phyloP scores from a whole-genome alignment of 306 rosid genomes.

The Biancaea sappan region DNA sequence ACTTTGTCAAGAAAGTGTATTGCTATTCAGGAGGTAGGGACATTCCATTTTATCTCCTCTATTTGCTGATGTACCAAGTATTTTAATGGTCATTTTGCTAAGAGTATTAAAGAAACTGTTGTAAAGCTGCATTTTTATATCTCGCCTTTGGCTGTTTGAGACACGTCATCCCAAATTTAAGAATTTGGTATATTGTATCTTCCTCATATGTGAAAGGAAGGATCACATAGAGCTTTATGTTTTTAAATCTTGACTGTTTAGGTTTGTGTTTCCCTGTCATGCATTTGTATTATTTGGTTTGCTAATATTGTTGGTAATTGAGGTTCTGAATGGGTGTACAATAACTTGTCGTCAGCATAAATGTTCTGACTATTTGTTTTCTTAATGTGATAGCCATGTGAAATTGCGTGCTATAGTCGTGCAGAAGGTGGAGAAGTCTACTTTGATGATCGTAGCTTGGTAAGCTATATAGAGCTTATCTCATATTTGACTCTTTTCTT shows the following conservation, averaged over 20 bases:
- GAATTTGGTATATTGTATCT: neutral
- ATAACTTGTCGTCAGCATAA: neutral
- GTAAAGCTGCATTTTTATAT: neutral
- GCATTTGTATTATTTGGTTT: neutral
- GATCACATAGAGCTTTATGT: neutral
- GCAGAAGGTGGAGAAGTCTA: conserved; percentile 85
- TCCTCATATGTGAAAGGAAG: conserved; percentile 21
- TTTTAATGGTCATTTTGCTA: conserved; percentile 28
- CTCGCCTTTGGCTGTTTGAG: neutral
- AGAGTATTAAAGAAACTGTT: conserved; percentile 1
- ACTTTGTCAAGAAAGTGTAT: conserved; percentile 55
- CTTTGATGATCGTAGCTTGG: conserved; percentile 89
- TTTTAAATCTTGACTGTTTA: neutral
- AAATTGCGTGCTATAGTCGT: conserved; percentile 87
- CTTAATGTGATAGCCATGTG: conserved; percentile 68
- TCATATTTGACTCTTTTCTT: neutral
- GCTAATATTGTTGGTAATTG: conserved; percentile 2
- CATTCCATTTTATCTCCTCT: conserved; percentile 12
- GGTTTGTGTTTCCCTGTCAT: conserved; percentile 13
- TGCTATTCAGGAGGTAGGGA: conserved; percentile 61
- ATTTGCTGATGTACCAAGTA: neutral
- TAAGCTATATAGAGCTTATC: conserved; percentile 44
- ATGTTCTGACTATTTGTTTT: conserved; percentile 24
- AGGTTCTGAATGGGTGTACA: neutral
- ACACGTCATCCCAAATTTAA: neutral